A percentile compares a stretch with the other conserved stretches of the same genome.
Evolutionary conservation across 768 basidiomycete genomes (phyloP).

Genomic region (Clitopilus hobsonii): DNA sequence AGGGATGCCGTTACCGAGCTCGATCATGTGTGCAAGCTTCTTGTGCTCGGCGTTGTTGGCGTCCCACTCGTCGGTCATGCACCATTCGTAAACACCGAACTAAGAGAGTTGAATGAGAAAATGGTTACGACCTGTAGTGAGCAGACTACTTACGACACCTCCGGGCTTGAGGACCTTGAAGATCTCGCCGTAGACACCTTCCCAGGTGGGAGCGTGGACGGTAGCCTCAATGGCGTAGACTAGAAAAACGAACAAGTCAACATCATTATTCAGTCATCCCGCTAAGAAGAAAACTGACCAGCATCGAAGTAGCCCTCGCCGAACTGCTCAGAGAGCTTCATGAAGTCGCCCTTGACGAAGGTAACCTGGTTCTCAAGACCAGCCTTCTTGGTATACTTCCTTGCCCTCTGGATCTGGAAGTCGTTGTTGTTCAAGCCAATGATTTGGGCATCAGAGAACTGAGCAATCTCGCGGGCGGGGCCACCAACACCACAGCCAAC

Average conservation of each 20-base stretch:
- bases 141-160: slow-evolving; percentile 69
- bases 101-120: slow-evolving; percentile 22
- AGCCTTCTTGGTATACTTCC: slow-evolving; percentile 71
- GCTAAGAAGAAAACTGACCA: slow-evolving; percentile 39
- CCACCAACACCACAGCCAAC: slow-evolving; percentile 99
- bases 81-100: slow-evolving; percentile 99
- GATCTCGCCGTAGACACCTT: slow-evolving; percentile 93
- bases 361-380: slow-evolving; percentile 73
- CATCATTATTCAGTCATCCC: neutral
- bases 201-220: slow-evolving; percentile 92
- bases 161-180: slow-evolving; percentile 93
- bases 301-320: slow-evolving; percentile 94
- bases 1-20: slow-evolving; percentile 95
- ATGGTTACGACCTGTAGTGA: neutral
- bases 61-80: slow-evolving; percentile 96
- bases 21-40: slow-evolving; percentile 84
- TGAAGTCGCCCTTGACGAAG: slow-evolving; percentile 93
- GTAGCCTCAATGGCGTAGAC: slow-evolving; percentile 99
- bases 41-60: slow-evolving; percentile 83
- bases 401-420: slow-evolving; percentile 88
- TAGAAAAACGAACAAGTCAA: slow-evolving; percentile 20
- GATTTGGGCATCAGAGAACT: slow-evolving; percentile 81
- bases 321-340: slow-evolving; percentile 89
- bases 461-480: slow-evolving; percentile 92
- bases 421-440: slow-evolving; percentile 95